phyloP scores from a whole-genome alignment of 768 basidiomycete genomes.

The Ephemerocybe angulata region DNA sequence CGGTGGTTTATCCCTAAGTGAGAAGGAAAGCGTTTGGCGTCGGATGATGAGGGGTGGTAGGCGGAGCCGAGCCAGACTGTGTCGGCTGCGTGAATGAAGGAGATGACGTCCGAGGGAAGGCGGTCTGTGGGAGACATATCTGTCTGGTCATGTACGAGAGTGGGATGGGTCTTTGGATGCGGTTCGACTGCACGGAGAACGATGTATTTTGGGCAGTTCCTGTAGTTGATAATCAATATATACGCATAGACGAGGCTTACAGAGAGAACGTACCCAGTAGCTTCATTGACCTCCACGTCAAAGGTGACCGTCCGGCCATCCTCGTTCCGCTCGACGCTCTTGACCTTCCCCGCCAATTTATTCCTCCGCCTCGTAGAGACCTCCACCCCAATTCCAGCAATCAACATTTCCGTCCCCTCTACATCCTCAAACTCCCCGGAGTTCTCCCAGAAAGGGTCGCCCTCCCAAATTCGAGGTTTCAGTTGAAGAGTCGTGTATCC shows the following conservation, averaged over 20 bases:
- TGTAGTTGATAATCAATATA: slow-evolving; percentile 16
- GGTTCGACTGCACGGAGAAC: slow-evolving; percentile 51
- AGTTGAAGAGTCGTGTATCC: slow-evolving; percentile 36
- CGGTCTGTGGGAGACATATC: slow-evolving; percentile 33
- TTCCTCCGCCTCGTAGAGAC: slow-evolving; percentile 55
- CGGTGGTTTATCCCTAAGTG: slow-evolving; percentile 64
- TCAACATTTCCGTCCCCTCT: slow-evolving; percentile 25
- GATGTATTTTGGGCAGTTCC: slow-evolving; percentile 72
- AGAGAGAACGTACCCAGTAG: slow-evolving; percentile 46
- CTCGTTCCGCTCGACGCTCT: slow-evolving; percentile 24
- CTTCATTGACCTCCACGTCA: slow-evolving; percentile 48
- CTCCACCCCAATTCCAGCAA: slow-evolving; percentile 60
- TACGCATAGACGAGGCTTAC: not conserved
- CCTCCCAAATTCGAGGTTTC: slow-evolving; percentile 44
- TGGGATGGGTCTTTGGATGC: slow-evolving; percentile 35
- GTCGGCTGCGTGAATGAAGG: slow-evolving; percentile 47
- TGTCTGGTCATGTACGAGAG: slow-evolving; percentile 30
- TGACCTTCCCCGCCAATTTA: slow-evolving; percentile 53
- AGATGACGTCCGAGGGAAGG: slow-evolving; percentile 47
- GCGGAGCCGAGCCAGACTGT: slow-evolving; percentile 54
- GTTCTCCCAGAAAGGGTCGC: slow-evolving; percentile 50
- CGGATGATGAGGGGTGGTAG: slow-evolving; percentile 30
- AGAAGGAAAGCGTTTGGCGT: slow-evolving; percentile 44
- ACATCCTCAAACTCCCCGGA: slow-evolving; percentile 18
- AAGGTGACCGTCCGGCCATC: slow-evolving; percentile 20